phyloP scores from a whole-genome alignment of 306 rosid genomes.

The Quercus dentata region DNA sequence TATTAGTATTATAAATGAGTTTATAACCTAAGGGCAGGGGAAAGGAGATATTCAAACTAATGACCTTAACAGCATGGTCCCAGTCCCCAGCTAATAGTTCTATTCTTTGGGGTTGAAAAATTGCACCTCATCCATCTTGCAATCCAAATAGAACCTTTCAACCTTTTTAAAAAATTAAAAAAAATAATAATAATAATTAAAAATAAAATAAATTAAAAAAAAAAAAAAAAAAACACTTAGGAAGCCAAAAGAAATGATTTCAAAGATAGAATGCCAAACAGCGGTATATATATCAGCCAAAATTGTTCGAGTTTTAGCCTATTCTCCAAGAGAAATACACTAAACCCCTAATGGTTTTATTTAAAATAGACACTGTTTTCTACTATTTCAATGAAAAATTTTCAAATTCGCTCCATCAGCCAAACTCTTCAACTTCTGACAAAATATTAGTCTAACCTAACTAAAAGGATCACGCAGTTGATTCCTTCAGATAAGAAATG shows the following conservation, averaged over 20 bases:
- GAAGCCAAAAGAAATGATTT: not conserved
- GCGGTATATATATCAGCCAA: not conserved
- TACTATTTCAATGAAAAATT: not conserved
- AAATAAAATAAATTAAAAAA: not conserved
- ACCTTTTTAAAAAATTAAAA: no score
- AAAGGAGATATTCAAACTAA: no score
- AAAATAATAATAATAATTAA: no score
- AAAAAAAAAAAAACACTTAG: not conserved
- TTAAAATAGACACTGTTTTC: not conserved
- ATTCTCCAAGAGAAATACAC: not conserved
- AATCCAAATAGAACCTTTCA: no score
- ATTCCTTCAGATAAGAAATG: slow-evolving; percentile 18
- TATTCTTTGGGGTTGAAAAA: no score
- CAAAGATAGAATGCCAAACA: not conserved
- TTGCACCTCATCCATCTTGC: no score
- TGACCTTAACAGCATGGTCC: no score
- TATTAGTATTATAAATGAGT: no score
- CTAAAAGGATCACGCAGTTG: not conserved
- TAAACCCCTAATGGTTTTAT: not conserved
- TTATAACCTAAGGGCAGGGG: no score
- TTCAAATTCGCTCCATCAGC: not conserved
- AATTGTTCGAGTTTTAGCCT: not conserved
- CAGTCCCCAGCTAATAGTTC: no score
- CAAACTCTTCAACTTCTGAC: not conserved
- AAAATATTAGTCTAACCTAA: not conserved